Conservation (phyloP, 495 filamentous ascomycete species). For the Tuber microsphaerosporum region DNA sequence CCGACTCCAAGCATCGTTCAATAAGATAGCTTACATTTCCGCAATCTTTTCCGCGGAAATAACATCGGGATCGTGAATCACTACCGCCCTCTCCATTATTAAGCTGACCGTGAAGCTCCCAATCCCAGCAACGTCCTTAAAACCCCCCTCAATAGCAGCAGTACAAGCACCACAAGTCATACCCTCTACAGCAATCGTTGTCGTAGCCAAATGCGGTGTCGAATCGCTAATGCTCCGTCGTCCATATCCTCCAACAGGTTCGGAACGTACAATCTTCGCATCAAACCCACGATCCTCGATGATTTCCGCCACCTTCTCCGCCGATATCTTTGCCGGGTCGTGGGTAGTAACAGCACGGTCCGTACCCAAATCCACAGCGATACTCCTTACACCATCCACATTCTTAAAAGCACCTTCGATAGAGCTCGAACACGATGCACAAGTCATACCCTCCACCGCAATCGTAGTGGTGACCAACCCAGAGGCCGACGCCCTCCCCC, state of each 20-base stretch:
- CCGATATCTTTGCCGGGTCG: constrained; percentile 60
- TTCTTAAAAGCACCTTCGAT: constrained; percentile 75
- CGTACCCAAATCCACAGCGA: constrained; percentile 87
- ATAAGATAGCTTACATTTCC: constrained; percentile 49
- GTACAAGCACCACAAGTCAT: constrained; percentile 98
- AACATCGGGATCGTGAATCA: constrained; percentile 68
- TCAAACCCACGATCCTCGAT: constrained; percentile 95
- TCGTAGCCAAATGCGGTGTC: constrained; percentile 49
- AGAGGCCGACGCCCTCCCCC: constrained; percentile 12
- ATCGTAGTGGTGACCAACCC: constrained; percentile 62
- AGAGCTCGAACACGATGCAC: constrained; percentile 87
- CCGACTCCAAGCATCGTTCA: constrained; percentile 44
- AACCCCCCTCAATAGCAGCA: constrained; percentile 77
- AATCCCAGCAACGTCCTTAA: constrained; percentile 67
- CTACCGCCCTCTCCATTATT: constrained; percentile 81
- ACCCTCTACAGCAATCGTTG: constrained; percentile 77
- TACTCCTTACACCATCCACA: constrained; percentile 69
- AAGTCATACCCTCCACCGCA: constrained; percentile 89
- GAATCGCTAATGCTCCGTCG: constrained; percentile 42
- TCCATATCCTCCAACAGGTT: constrained; percentile 51
- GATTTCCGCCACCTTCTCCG: constrained; percentile 25
- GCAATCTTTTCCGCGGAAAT: constrained; percentile 64
- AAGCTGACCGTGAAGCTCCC: constrained; percentile 87
- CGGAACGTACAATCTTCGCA: constrained; percentile 79
- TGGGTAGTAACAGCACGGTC: constrained; percentile 87